Conservation (phyloP, 192 early-diverging fungal species). For the Jimgerdemannia lactiflua region DNA sequence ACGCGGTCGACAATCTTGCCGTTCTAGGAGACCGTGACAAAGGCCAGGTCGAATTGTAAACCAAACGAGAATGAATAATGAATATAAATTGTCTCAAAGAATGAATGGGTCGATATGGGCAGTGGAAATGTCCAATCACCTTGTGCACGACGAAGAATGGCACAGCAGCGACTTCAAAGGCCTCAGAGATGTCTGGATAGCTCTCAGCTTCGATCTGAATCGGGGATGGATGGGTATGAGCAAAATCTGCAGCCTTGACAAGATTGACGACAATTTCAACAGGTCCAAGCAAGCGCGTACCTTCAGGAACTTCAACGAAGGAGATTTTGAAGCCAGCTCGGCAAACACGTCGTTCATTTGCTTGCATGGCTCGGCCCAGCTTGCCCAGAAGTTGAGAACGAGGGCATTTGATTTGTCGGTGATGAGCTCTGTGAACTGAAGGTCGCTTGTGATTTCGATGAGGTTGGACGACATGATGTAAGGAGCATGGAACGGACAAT, state of each 20-base stretch:
- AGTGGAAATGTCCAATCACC: constrained; percentile 31
- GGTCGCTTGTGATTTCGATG: constrained; percentile 35
- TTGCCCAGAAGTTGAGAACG: constrained; percentile 90
- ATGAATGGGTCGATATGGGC: background rate
- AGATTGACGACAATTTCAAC: background rate
- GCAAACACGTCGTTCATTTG: constrained; percentile 93
- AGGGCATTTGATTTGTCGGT: constrained; percentile 23
- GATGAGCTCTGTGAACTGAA: constrained; percentile 32
- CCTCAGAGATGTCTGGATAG: constrained; percentile 83
- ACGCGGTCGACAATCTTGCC: constrained; percentile 72
- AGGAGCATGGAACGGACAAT: background rate
- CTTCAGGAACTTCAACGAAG: constrained; percentile 72
- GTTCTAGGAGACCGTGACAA: constrained; percentile 32
- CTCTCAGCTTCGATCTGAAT: constrained; percentile 83
- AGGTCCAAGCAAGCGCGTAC: constrained; percentile 33
- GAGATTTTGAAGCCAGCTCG: constrained; percentile 78
- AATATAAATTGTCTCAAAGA: too few relatives aligned
- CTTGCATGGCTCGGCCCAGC: constrained; percentile 84
- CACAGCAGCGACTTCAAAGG: constrained; percentile 87
- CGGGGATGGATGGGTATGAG: background rate
- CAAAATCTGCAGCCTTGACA: background rate
- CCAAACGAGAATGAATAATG: background rate
- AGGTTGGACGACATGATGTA: constrained; percentile 35
- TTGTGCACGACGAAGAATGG: constrained; percentile 87
- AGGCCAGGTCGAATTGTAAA: constrained; percentile 9